These are phyloP conservation scores for Ceratobasidium sp. DNA, from an alignment of 1,284 basidiomycete species.

Conservation along the genomic window DNA sequence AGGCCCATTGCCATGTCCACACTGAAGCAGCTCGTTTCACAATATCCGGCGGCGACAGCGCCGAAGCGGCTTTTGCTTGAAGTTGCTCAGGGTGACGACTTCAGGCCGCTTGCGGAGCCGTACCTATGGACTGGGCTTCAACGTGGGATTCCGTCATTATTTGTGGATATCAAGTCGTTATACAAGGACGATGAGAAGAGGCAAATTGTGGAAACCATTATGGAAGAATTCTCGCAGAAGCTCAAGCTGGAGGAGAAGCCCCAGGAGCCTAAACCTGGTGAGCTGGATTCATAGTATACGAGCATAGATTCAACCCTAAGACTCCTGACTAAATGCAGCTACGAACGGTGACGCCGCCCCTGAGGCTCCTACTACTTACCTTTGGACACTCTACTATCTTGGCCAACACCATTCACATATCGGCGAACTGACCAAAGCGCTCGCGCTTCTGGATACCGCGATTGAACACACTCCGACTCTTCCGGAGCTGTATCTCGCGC, in stretches of 20 bases:
- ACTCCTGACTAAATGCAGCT: not conserved
- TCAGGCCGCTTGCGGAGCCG: slow-evolving; percentile 70
- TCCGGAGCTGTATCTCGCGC: slow-evolving; percentile 89
- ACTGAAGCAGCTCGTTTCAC: slow-evolving; percentile 68
- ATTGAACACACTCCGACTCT: slow-evolving; percentile 91
- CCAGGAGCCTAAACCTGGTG: slow-evolving; percentile 11
- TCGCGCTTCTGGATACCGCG: slow-evolving; percentile 73
- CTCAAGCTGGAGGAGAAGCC: slow-evolving; percentile 52
- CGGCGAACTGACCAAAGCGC: slow-evolving; percentile 65
- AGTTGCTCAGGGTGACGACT: slow-evolving; percentile 67
- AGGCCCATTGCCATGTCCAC: slow-evolving; percentile 66
- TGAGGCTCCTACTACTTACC: slow-evolving; percentile 83
- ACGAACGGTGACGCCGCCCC: slow-evolving; percentile 49
- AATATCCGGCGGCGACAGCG: slow-evolving; percentile 75
- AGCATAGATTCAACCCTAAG: not conserved
- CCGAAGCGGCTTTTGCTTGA: slow-evolving; percentile 78
- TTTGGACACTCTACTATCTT: slow-evolving; percentile 97
- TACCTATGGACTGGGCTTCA: slow-evolving; percentile 81
- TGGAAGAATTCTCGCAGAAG: slow-evolving; percentile 62
- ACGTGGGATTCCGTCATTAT: slow-evolving; percentile 94
- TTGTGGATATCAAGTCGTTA: slow-evolving; percentile 90
- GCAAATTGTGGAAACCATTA: slow-evolving; percentile 74
- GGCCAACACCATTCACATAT: slow-evolving; percentile 88
- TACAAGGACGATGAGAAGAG: slow-evolving; percentile 76
- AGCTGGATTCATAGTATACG: not conserved